These are phyloP conservation scores for Podospora australis DNA, from an alignment of 495 filamentous ascomycete species.

Conservation along the genomic window DNA sequence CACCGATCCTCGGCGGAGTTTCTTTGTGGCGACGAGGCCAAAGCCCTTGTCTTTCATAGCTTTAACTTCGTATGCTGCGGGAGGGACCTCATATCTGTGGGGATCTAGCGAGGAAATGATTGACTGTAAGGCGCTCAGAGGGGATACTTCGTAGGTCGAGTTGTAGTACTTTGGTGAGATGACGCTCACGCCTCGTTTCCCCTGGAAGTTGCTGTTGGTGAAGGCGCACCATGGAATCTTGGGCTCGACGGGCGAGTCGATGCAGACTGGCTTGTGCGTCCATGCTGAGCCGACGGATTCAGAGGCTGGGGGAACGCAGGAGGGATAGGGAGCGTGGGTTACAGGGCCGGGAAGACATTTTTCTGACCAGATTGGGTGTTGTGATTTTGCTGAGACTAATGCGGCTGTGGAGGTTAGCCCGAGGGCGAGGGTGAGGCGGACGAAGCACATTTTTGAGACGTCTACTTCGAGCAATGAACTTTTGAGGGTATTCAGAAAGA, in stretches of 20 bases:
- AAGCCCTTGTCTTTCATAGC: constrained; percentile 27
- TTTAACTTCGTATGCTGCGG: too few species aligned
- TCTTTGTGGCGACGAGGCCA: constrained; percentile 27
- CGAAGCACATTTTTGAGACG: neutral
- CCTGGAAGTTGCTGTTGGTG: constrained; percentile 21
- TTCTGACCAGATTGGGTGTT: too few species aligned
- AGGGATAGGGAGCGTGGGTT: neutral
- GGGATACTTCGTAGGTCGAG: neutral
- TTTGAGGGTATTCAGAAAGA: neutral
- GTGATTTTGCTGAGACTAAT: too few species aligned
- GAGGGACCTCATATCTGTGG: too few species aligned
- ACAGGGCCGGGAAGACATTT: neutral
- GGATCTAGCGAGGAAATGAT: constrained; percentile 3
- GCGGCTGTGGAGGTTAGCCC: neutral
- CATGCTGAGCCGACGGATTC: too few species aligned
- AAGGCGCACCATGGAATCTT: constrained; percentile 22
- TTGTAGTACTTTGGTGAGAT: constrained; percentile 13
- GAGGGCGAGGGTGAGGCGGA: neutral
- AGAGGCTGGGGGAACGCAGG: neutral
- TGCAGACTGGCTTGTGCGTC: constrained; percentile 25
- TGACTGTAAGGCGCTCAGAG: constrained; percentile 1
- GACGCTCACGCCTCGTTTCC: constrained; percentile 21
- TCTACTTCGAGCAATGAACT: too few species aligned
- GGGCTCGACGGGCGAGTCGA: neutral
- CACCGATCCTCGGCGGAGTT: constrained; percentile 21